Evolutionary conservation across 495 filamentous ascomycete species (phyloP).

Genomic region (Tuber aestivum): DNA sequence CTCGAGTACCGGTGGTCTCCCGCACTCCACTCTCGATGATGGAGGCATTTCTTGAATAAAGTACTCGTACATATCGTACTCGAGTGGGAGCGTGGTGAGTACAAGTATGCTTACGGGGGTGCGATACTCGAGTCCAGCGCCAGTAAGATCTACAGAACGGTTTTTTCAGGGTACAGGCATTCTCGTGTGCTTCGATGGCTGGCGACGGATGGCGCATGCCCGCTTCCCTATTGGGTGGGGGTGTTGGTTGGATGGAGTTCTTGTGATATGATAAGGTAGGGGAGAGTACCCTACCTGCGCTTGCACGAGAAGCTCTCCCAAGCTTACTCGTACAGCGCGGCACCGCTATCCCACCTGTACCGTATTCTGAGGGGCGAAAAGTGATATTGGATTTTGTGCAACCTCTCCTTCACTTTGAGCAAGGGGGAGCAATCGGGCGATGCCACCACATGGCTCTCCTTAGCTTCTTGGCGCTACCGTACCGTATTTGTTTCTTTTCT

Average conservation of each 20-base stretch:
- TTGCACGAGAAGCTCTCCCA: too few relatives aligned
- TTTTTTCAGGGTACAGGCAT: slow-evolving; percentile 1
- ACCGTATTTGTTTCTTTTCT: slow-evolving; percentile 2
- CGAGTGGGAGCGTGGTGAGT: neutral
- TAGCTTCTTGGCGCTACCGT: neutral
- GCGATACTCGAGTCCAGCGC: neutral
- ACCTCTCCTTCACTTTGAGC: neutral
- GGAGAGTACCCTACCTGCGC: neutral
- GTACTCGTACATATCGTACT: neutral
- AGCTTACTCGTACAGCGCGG: too few relatives aligned
- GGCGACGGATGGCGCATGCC: neutral
- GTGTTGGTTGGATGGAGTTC: neutral
- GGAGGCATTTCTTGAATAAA: neutral
- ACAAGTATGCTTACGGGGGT: neutral
- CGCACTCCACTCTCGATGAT: neutral
- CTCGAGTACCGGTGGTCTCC: neutral
- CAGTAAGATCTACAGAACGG: neutral
- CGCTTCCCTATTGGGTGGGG: neutral
- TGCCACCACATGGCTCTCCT: neutral
- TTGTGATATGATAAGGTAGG: neutral
- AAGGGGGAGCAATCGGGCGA: slow-evolving; percentile 1
- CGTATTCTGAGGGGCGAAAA: neutral
- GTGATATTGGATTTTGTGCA: neutral
- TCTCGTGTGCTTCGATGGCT: neutral
- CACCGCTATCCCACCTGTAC: too few relatives aligned